phyloP scores from a whole-genome alignment of 108 stramenopile species.

The Stephanodiscus minutulus region DNA sequence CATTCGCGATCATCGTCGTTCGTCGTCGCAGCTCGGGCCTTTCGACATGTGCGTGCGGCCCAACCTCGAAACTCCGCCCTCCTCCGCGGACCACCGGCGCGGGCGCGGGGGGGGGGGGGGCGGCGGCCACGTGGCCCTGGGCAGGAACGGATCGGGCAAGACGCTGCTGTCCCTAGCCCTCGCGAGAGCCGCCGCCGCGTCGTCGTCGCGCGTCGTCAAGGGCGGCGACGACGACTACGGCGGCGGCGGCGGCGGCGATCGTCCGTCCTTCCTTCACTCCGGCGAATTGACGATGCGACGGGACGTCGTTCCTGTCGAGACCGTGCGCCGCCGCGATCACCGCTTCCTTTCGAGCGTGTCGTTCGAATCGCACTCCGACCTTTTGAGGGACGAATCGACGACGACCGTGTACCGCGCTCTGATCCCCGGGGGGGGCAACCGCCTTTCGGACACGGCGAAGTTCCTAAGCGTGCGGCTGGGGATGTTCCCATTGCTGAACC shows the following conservation, averaged over 20 bases:
- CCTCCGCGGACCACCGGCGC: no score
- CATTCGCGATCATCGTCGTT: not conserved
- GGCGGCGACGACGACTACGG: conserved; percentile 4
- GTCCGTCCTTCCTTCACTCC: conserved; percentile 20
- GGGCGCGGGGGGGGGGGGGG: conserved; percentile 27
- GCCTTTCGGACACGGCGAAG: conserved; percentile 66
- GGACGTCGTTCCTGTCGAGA: not conserved
- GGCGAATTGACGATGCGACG: conserved; percentile 17
- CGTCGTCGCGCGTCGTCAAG: not conserved
- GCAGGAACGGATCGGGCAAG: conserved; percentile 58
- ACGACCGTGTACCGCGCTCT: conserved; percentile 54
- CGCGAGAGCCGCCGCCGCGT: not conserved
- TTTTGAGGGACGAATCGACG: conserved; percentile 32
- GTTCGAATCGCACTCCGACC: conserved; percentile 72
- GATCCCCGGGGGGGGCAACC: conserved; percentile 47
- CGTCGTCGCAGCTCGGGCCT: not conserved
- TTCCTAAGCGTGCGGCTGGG: conserved; percentile 75
- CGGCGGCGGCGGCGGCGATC: not conserved
- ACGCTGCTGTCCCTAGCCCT: conserved; percentile 41
- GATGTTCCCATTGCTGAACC: conserved; percentile 62
- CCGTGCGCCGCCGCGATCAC: not conserved
- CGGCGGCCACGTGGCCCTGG: conserved; percentile 66
- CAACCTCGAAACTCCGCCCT: conserved; percentile 23
- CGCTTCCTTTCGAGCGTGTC: conserved; percentile 56
- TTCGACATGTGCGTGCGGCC: conserved; percentile 33